A percentile compares a stretch with the other conserved stretches of the same genome.
phyloP scores from a whole-genome alignment of 148 eudicot genomes.

The Cornus kousa region DNA sequence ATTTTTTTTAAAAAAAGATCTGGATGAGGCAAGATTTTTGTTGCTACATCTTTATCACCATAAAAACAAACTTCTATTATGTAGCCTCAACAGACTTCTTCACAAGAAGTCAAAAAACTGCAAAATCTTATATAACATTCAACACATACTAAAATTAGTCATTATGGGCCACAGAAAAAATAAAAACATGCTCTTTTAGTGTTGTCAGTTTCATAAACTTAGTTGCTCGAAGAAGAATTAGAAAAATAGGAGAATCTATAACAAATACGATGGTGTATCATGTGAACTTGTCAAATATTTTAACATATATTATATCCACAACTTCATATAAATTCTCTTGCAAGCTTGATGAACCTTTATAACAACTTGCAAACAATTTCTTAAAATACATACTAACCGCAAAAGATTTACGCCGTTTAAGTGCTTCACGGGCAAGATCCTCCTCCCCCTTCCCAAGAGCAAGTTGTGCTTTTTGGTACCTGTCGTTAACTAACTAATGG shows the following conservation, averaged over 20 bases:
- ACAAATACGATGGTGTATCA: not conserved
- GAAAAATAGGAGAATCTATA: not conserved
- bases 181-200: too few species aligned
- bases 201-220: not conserved
- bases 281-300: not conserved
- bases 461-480: slow-evolving; percentile 92
- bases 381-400: slow-evolving; percentile 55
- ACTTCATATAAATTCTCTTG: not conserved
- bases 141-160: too few species aligned
- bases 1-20: too few species aligned
- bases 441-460: slow-evolving; percentile 94
- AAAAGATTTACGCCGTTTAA: slow-evolving; percentile 88
- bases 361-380: slow-evolving; percentile 2
- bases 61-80: too few species aligned
- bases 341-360: not conserved
- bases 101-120: too few species aligned
- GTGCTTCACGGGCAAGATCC: slow-evolving; percentile 99
- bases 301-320: not conserved
- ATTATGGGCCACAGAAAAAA: too few species aligned
- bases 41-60: too few species aligned
- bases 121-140: too few species aligned
- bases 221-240: not conserved
- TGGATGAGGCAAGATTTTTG: too few species aligned
- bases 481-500: slow-evolving; percentile 24
- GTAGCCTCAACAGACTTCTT: too few species aligned